These are phyloP conservation scores for Penicillium salamii DNA, from an alignment of 495 filamentous ascomycete species.

Conservation along the genomic window DNA sequence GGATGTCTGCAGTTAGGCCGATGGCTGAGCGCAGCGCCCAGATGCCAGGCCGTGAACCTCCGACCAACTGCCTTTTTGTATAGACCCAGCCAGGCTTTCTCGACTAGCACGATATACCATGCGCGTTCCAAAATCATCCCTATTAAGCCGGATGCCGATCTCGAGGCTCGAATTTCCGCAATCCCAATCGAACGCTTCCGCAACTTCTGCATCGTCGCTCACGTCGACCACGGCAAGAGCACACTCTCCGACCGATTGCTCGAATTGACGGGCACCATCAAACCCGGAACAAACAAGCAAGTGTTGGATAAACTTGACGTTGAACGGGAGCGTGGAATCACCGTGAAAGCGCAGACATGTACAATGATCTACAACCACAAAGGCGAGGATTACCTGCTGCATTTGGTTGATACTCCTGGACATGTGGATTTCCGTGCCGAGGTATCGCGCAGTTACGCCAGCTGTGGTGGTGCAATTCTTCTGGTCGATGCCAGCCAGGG, in stretches of 20 bases:
- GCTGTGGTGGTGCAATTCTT: conserved; percentile 88
- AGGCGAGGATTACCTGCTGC: conserved; percentile 85
- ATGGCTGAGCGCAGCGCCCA: conserved; percentile 47
- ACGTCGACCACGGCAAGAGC: conserved; percentile 98
- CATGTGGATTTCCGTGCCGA: conserved; percentile 98
- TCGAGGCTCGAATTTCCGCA: conserved; percentile 77
- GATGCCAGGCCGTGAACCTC: conserved; percentile 38
- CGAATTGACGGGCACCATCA: conserved; percentile 92
- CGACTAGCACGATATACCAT: conserved; percentile 32
- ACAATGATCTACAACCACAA: conserved; percentile 91
- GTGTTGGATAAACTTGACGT: conserved; percentile 96
- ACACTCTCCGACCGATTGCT: conserved; percentile 89
- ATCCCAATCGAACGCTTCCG: conserved; percentile 91
- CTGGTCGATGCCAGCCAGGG: conserved; percentile 93
- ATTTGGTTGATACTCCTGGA: conserved; percentile 94
- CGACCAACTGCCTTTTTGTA: conserved; percentile 24
- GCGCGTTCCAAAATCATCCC: conserved; percentile 30
- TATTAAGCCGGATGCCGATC: conserved; percentile 41
- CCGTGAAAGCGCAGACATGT: conserved; percentile 98
- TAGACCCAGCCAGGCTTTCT: conserved; percentile 36
- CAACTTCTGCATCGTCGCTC: conserved; percentile 96
- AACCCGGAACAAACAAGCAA: conserved; percentile 86
- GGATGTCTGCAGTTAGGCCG: conserved; percentile 54
- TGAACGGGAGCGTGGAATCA: conserved; percentile 92
- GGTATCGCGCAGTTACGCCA: conserved; percentile 90